phyloP scores from a whole-genome alignment of 1,284 basidiomycete species.

The Rugosomyces carneus region DNA sequence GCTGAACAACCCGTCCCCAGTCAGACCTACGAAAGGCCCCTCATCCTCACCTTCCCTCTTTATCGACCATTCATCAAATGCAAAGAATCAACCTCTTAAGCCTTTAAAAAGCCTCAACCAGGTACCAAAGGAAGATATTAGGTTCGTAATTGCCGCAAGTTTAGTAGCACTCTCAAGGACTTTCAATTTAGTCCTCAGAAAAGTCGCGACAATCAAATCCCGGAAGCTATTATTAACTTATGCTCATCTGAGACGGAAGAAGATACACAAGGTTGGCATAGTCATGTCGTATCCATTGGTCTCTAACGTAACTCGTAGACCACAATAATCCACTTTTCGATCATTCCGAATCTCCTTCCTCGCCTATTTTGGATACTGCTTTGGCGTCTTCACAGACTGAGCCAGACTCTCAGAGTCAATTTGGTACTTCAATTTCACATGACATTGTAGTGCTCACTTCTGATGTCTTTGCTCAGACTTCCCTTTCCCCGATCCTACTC shows the following conservation, averaged over 20 bases:
- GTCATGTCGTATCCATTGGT: background rate
- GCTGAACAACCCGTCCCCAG: constrained; percentile 13
- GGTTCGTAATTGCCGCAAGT: background rate
- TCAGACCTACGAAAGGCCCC: constrained; percentile 11
- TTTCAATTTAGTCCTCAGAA: background rate
- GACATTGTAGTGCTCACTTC: background rate
- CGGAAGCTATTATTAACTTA: background rate
- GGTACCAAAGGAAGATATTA: constrained; percentile 1
- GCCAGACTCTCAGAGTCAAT: constrained; percentile 18
- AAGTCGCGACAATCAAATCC: background rate
- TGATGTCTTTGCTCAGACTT: background rate
- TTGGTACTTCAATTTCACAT: background rate
- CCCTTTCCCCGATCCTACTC: constrained; percentile 10
- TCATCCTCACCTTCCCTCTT: constrained; percentile 21
- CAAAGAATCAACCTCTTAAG: constrained; percentile 15
- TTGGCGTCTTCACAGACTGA: constrained; percentile 16
- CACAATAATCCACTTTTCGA: background rate
- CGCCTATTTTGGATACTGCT: background rate
- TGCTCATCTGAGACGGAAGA: constrained; percentile 36
- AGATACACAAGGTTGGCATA: constrained; percentile 29
- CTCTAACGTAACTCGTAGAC: background rate
- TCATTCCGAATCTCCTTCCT: background rate
- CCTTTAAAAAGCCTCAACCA: constrained; percentile 5
- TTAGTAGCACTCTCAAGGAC: background rate
- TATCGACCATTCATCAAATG: constrained; percentile 8